Base-by-base conservation (phyloP, 352 stramenopile genomes). In the Pythium sukuiense region DNA sequence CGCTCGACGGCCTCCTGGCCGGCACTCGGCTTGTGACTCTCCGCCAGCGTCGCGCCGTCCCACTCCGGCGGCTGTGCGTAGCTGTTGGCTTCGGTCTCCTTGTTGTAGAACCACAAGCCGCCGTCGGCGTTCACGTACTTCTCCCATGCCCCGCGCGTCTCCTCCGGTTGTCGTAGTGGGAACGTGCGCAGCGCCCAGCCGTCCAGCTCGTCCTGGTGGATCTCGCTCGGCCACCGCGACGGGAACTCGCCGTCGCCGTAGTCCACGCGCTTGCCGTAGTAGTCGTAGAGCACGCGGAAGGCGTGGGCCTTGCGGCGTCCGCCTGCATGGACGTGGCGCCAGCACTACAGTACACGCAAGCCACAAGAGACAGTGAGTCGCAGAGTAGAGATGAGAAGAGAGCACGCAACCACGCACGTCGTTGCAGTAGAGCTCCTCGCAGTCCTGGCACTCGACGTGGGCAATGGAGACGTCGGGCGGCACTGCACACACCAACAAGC, bases 201-300 rank as follows among this genome's bases (percentile, higher is more conserved):
- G 26, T 88, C 73, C 43, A 88, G 79, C 20, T 97, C 91, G 69
- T 96, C 90, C 68, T 97, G 90, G 49, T 84, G 74, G 37, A 98
- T 83, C 66, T 98, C 92, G 13, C 83, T 86, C 5, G 91, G 90
- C 92, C 92, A 98, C 2, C 80, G 76, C 32, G 86, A 97, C 29
- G 90, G 90, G 70, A 97, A 97, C 45, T 97, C 90, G 63, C 85
- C 83, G 26, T 96, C 83, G 27, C 80, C 88, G 58, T 98, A 98
- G 76, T 98, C 95, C 41, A 98, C 76, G 32, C 95, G 83, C 50
- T 80, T 88, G 13, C 81, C 91, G 65, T 97, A 97, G 67, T 80
- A 97, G 68, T 98, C 95, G 69, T 97, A 97, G 0, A 98, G 67
- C 27, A 81, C 79, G 46, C 90, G 83, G 66, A 97, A 98, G 20